These are phyloP conservation scores for Saccharomycopsis selenospora DNA, from an alignment of 805 yeast species.

Conservation along the genomic window DNA sequence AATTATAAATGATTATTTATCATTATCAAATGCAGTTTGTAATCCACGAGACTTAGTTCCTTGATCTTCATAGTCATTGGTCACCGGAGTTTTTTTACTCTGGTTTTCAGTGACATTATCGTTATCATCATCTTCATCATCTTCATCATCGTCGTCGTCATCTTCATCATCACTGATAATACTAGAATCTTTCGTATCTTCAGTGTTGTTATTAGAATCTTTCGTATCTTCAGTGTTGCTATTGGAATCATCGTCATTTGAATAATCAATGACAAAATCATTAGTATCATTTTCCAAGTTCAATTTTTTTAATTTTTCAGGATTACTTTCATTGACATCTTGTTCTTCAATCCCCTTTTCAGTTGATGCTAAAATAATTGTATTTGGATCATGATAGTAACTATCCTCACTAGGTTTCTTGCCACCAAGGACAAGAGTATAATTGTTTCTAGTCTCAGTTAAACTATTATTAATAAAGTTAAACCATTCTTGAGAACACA, in stretches of 20 bases:
- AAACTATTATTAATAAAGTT: constrained; percentile 11
- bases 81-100: no score
- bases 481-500: constrained; percentile 12
- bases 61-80: no score
- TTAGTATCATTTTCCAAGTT: neutral
- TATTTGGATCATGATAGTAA: constrained; percentile 13
- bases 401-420: constrained; percentile 4
- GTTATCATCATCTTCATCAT: constrained; percentile 20
- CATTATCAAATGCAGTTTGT: neutral
- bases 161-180: constrained; percentile 3
- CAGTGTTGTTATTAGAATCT: constrained; percentile 6
- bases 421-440: constrained; percentile 15
- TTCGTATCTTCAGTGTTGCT: neutral
- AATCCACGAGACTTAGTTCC: neutral
- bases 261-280: neutral
- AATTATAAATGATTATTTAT: no score
- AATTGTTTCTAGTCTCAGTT: constrained; percentile 13
- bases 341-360: constrained; percentile 17
- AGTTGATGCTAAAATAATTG: constrained; percentile 15
- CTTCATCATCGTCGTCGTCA: constrained; percentile 20
- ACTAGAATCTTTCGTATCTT: neutral
- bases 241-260: neutral
- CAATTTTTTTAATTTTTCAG: constrained; percentile 10
- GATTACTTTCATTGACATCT: constrained; percentile 14
- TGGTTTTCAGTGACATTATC: no score